phyloP scores from a whole-genome alignment of 2,329 filamentous ascomycete genomes.

The Aspergillus eucalypticola region DNA sequence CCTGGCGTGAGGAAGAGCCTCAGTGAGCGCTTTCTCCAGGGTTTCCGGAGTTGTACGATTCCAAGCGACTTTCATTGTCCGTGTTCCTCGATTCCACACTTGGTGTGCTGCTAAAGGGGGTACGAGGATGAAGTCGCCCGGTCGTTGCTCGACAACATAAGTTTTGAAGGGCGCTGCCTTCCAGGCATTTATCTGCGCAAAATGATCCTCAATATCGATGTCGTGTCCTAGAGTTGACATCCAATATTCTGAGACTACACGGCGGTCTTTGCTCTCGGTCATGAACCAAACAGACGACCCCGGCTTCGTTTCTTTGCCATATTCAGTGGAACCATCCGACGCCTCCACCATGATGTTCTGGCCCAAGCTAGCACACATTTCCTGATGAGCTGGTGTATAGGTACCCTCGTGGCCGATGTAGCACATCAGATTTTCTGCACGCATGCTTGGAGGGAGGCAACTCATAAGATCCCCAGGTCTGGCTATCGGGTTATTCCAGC shows the following conservation, averaged over 20 bases:
- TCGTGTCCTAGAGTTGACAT: slow-evolving; percentile 90
- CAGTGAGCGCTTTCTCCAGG: slow-evolving; percentile 77
- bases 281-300: slow-evolving; percentile 98
- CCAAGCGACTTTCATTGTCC: slow-evolving; percentile 98
- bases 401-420: slow-evolving; percentile 98
- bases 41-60: slow-evolving; percentile 94
- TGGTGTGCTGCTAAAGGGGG: slow-evolving; percentile 93
- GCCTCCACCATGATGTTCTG: slow-evolving; percentile 99
- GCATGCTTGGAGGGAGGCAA: slow-evolving; percentile 80
- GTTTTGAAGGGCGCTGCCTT: slow-evolving; percentile 91
- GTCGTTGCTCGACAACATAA: slow-evolving; percentile 86
- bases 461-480: slow-evolving; percentile 93
- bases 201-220: slow-evolving; percentile 95
- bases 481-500: slow-evolving; percentile 60
- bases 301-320: slow-evolving; percentile 69
- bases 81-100: slow-evolving; percentile 95
- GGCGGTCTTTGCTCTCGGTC: slow-evolving; percentile 92
- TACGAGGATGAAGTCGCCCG: slow-evolving; percentile 90
- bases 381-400: slow-evolving; percentile 89
- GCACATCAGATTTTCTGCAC: slow-evolving; percentile 95
- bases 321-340: slow-evolving; percentile 63
- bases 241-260: slow-evolving; percentile 90
- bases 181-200: slow-evolving; percentile 94
- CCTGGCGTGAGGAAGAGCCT: slow-evolving; percentile 83
- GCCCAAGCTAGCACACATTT: slow-evolving; percentile 95